Conservation (phyloP, 768 basidiomycete species). For the Chalciporus piperatus region DNA sequence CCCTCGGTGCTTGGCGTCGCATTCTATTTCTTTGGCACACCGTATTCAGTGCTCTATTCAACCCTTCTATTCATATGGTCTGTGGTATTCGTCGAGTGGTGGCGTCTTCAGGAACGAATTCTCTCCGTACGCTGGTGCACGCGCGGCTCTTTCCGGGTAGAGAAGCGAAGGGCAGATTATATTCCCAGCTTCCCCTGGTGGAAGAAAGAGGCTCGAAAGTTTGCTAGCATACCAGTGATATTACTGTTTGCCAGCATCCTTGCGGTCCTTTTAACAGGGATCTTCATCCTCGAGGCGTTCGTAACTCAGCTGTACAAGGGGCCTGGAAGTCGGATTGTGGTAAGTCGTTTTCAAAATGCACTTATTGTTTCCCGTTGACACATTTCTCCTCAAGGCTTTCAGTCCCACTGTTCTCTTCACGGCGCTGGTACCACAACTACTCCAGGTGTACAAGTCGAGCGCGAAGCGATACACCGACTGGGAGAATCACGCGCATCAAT, state of each 20-base stretch:
- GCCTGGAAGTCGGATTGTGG: conserved; percentile 74
- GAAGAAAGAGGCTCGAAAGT: conserved; percentile 63
- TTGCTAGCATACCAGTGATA: conserved; percentile 71
- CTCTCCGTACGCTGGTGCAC: conserved; percentile 84
- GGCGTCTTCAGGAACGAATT: conserved; percentile 83
- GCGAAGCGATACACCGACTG: conserved; percentile 73
- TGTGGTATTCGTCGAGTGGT: conserved; percentile 84
- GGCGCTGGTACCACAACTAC: conserved; percentile 74
- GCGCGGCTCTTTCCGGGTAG: conserved; percentile 71
- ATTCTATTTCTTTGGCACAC: conserved; percentile 66
- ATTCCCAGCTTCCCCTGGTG: conserved; percentile 64
- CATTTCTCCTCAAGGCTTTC: conserved; percentile 51
- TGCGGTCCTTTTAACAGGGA: conserved; percentile 67
- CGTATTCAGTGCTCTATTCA: conserved; percentile 79
- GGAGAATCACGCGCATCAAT: conserved; percentile 90
- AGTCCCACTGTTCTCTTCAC: conserved; percentile 83
- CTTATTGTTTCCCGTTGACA: not conserved
- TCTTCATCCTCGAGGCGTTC: conserved; percentile 89
- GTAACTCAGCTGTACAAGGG: conserved; percentile 87
- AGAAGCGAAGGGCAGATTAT: conserved; percentile 65
- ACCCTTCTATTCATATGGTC: conserved; percentile 79
- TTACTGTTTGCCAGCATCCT: conserved; percentile 69
- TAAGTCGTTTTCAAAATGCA: conserved; percentile 37
- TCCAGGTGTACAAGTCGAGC: conserved; percentile 66
- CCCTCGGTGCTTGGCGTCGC: conserved; percentile 69